Percentiles rank a stretch among this genome's conserved stretches.
Conservation (phyloP, 257 asterid genomes). For the Fraxinus americana region DNA sequence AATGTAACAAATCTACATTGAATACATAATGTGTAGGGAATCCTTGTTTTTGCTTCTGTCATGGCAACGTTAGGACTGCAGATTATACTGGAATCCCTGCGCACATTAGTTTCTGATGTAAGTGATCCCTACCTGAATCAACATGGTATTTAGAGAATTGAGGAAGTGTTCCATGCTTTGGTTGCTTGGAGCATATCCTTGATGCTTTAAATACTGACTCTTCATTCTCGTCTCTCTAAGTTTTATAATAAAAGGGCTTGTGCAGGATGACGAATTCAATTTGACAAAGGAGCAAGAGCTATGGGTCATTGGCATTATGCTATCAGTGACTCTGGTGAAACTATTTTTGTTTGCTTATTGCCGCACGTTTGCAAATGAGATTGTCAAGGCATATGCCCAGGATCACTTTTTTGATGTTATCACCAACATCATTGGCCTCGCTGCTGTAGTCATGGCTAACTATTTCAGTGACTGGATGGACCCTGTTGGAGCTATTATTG, state of each 20-base stretch:
- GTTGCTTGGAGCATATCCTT: background rate
- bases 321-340: slow-evolving; percentile 51
- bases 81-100: slow-evolving; percentile 51
- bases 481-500: slow-evolving; percentile 62
- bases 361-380: slow-evolving; percentile 58
- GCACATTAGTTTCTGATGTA: slow-evolving; percentile 45
- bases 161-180: slow-evolving; percentile 12
- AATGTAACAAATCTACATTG: background rate
- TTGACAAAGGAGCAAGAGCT: slow-evolving; percentile 48
- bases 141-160: background rate
- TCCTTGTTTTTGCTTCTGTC: slow-evolving; percentile 63
- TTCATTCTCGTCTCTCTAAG: background rate
- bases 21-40: slow-evolving; percentile 42
- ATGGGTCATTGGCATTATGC: slow-evolving; percentile 58
- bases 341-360: slow-evolving; percentile 45
- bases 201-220: background rate
- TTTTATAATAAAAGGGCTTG: background rate
- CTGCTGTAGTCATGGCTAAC: slow-evolving; percentile 53
- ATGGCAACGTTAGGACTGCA: slow-evolving; percentile 64
- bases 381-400: slow-evolving; percentile 59
- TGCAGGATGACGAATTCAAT: slow-evolving; percentile 41
- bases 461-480: slow-evolving; percentile 51
- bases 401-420: slow-evolving; percentile 58
- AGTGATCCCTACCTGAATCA: slow-evolving; percentile 15
- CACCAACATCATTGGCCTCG: slow-evolving; percentile 53